Base-by-base conservation (phyloP, 116 monocot genomes). In the Phalaenopsis hybrid region DNA sequence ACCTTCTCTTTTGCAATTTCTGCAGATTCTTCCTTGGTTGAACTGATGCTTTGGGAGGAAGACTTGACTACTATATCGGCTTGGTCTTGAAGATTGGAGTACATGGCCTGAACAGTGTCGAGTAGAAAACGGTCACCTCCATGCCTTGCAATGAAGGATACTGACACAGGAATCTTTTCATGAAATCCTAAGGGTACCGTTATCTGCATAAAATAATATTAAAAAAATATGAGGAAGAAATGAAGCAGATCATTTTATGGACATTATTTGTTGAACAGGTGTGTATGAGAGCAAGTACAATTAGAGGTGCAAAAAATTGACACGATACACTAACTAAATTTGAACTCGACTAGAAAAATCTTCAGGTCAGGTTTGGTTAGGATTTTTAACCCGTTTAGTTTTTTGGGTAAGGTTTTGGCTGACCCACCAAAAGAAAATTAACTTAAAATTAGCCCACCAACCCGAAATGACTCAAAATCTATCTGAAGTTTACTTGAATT, bases 1-100 rank as follows among this genome's bases (percentile, higher is more conserved):
- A 95, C 99, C 89, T 92, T 99, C 79, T 95, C 96, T 88, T 99
- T 99, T 61, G 95, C 93, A 57, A 90, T 86, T 86, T 99, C 99
- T 77, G 99, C 99, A 78, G 92, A 87, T 84, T 92, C 94, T 86
- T 92, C 99, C 50, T 89, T 89, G 85, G 86, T 87, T 33, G 82
- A 44, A 48, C 77, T 87, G 59, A 75, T 81, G 81, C 84, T 89
- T 63, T 92, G 88, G 63, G 82, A 49, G 31, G 82, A 87, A 44
- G 86, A 86, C 74, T 95, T 99, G 23, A 85, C 37, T 1, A 80
- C 74, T 21, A 86, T 46, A 73, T 90, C 85, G 21, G 79, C 67
- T 82, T 99, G 88, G 51, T 99, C 94, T 86, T 94, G 92, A 70
- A 99, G 85, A 52, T 86, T 76, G 5, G 85, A 43, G 80, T 90